phyloP scores from a whole-genome alignment of 2,329 filamentous ascomycete genomes.

The Scortechinia acanthostroma region DNA sequence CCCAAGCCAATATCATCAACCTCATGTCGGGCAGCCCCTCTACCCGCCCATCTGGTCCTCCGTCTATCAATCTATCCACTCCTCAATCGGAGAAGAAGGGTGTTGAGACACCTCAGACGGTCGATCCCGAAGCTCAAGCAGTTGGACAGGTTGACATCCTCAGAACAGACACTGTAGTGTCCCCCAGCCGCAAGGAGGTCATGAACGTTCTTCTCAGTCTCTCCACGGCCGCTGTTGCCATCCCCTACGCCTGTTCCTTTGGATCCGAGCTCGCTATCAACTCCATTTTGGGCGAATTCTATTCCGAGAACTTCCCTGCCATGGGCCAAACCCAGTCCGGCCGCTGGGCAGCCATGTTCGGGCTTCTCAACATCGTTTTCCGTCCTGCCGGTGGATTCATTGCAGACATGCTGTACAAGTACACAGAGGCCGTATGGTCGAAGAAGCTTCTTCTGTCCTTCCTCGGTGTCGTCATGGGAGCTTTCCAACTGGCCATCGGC shows the following conservation, averaged over 20 bases:
- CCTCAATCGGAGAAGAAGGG: neutral
- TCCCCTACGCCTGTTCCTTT: slow-evolving; percentile 57
- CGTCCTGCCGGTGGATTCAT: slow-evolving; percentile 38
- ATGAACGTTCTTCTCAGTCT: slow-evolving; percentile 36
- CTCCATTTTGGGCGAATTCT: slow-evolving; percentile 48
- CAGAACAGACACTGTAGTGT: slow-evolving; percentile 34
- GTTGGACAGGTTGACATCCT: slow-evolving; percentile 8
- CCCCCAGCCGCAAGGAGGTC: slow-evolving; percentile 44
- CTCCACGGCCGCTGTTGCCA: slow-evolving; percentile 45
- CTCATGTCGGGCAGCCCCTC: slow-evolving; percentile 40
- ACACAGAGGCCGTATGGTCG: slow-evolving; percentile 44
- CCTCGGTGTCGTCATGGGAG: slow-evolving; percentile 45
- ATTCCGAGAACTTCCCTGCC: slow-evolving; percentile 48
- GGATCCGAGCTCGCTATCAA: slow-evolving; percentile 58
- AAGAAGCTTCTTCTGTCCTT: slow-evolving; percentile 58
- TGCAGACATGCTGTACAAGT: slow-evolving; percentile 38
- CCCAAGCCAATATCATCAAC: slow-evolving; percentile 34
- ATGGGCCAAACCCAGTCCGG: slow-evolving; percentile 46
- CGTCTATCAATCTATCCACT: neutral
- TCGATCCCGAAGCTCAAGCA: neutral
- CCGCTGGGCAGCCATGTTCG: slow-evolving; percentile 54
- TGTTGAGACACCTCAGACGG: neutral
- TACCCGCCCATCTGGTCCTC: slow-evolving; percentile 12
- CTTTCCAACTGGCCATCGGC: slow-evolving; percentile 56
- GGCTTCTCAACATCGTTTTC: slow-evolving; percentile 37